Base-by-base conservation (phyloP, 1,284 basidiomycete genomes). In the Ustilago esculenta region DNA sequence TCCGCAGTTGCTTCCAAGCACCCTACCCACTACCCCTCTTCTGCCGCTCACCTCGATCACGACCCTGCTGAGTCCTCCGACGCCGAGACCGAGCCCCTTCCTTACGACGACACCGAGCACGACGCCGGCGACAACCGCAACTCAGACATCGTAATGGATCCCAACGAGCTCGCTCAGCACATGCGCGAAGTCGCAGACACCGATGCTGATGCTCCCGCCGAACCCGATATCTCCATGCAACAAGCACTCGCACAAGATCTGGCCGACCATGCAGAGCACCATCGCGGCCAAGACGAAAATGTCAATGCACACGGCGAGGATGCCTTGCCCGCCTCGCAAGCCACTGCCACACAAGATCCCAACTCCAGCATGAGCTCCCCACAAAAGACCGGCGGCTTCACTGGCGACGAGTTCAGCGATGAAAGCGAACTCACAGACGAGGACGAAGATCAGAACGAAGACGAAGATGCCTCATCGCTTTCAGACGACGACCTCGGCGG, bases 21-120 rank as follows among this genome's bases (percentile, higher is more conserved):
- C 33, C 15, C 21, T 39, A 21, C 27, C 18, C 10, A 48, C 35
- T 18, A 9, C 32, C 1, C 23, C 11, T 12, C 44, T 9, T 25
- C 6, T 10, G 23, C 39, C 15, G 17, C 29, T 4, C 42, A 44
- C 30, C 33, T n/a, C 42, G 45, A 45, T 24, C 52, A 39, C 49
- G 54, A 68, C 20, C 25, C 25, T 10, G 50, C 50, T 36, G 53
- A 60, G 5, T 32, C 40, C 8, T 80, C 77, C 15, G 75, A 77
- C 63, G 76, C 77, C 15, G 77, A 80, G 25, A 80, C 77, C 6
- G 77, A 77, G 39, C 77, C 76, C 12, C 60, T 80, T 3, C 70
- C 76, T 15, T 78, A 72, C 52, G 75, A 77, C 18, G 46, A 63
- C 29, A 58, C 56, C 25, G 53, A 56, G 8, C 40, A 55, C 29